A percentile compares a stretch with the other conserved stretches of the same genome.
phyloP scores from a whole-genome alignment of 2,329 filamentous ascomycete genomes.

The Neofusicoccum kwambonambiense region DNA sequence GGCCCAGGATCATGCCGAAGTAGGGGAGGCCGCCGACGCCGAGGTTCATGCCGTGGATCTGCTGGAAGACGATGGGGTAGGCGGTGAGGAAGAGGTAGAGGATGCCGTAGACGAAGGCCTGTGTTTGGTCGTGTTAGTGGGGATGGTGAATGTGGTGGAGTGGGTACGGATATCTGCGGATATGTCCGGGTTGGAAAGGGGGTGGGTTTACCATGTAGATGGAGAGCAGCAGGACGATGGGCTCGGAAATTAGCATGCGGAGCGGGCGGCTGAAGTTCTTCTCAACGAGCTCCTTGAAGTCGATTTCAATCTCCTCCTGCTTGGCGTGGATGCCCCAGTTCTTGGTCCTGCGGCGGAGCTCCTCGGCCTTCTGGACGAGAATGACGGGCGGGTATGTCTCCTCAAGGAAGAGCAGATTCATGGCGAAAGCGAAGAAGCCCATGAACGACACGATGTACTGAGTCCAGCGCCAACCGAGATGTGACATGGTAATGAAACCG shows the following conservation, averaged over 20 bases:
- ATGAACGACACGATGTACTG: slow-evolving; percentile 47
- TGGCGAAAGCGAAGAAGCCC: slow-evolving; percentile 50
- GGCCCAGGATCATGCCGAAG: slow-evolving; percentile 77
- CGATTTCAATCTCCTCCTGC: slow-evolving; percentile 54
- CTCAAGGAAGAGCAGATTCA: slow-evolving; percentile 54
- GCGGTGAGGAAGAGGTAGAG: slow-evolving; percentile 81
- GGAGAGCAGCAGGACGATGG: slow-evolving; percentile 48
- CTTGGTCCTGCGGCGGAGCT: slow-evolving; percentile 54
- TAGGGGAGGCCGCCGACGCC: slow-evolving; percentile 77
- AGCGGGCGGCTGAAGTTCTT: slow-evolving; percentile 55
- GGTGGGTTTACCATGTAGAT: slow-evolving; percentile 46
- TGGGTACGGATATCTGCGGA: background rate
- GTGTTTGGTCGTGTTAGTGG: slow-evolving; percentile 27
- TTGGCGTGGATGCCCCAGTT: slow-evolving; percentile 65
- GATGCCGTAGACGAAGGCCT: slow-evolving; percentile 59
- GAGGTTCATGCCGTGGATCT: slow-evolving; percentile 65
- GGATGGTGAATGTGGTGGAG: background rate
- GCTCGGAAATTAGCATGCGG: slow-evolving; percentile 50
- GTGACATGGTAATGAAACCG: slow-evolving; percentile 52
- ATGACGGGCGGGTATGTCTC: slow-evolving; percentile 61
- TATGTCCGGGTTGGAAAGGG: background rate
- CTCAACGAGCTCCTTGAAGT: slow-evolving; percentile 49
- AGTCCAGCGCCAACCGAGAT: slow-evolving; percentile 57
- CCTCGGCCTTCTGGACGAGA: slow-evolving; percentile 55
- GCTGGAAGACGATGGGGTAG: slow-evolving; percentile 76